Conservation (phyloP, 2,329 filamentous ascomycete species). For the Karstenula rhodostoma region DNA sequence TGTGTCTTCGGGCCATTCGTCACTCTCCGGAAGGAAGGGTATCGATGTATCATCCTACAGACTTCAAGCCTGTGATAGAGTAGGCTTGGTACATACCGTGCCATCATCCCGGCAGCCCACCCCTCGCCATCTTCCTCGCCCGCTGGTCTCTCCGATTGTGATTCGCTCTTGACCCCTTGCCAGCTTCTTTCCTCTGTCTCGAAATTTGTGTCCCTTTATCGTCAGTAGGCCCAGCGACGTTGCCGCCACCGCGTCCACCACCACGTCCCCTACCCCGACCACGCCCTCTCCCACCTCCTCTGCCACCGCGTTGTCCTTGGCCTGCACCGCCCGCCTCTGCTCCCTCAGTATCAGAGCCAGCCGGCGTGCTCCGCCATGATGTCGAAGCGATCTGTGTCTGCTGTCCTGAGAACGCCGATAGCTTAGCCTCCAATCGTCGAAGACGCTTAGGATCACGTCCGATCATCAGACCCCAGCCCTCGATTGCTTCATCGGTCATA, state of each 20-base stretch:
- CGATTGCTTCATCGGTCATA: conserved; percentile 92
- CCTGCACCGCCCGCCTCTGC: conserved; percentile 51
- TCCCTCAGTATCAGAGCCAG: conserved; percentile 65
- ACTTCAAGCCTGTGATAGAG: neutral
- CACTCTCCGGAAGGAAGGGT: too few species aligned
- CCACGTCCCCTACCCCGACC: conserved; percentile 47
- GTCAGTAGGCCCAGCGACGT: conserved; percentile 69
- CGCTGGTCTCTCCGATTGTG: conserved; percentile 81
- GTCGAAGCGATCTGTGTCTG: conserved; percentile 73
- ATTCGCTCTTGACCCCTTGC: conserved; percentile 82
- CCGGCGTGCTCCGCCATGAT: conserved; percentile 63
- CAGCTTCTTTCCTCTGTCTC: conserved; percentile 79
- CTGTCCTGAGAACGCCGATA: conserved; percentile 69
- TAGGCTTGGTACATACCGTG: neutral
- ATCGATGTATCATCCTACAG: neutral
- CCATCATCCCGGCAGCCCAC: conserved; percentile 57
- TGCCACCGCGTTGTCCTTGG: conserved; percentile 59
- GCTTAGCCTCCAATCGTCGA: conserved; percentile 74
- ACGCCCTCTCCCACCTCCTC: conserved; percentile 53
- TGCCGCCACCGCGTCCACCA: conserved; percentile 53
- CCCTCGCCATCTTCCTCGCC: conserved; percentile 68
- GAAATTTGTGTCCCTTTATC: conserved; percentile 77
- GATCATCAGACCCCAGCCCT: conserved; percentile 93
- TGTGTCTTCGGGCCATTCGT: too few species aligned
- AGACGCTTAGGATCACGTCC: conserved; percentile 73